Percentiles rank a stretch among this genome's conserved stretches.
Conservation (phyloP, 768 basidiomycete species). For the Lactarius sanguifluus region DNA sequence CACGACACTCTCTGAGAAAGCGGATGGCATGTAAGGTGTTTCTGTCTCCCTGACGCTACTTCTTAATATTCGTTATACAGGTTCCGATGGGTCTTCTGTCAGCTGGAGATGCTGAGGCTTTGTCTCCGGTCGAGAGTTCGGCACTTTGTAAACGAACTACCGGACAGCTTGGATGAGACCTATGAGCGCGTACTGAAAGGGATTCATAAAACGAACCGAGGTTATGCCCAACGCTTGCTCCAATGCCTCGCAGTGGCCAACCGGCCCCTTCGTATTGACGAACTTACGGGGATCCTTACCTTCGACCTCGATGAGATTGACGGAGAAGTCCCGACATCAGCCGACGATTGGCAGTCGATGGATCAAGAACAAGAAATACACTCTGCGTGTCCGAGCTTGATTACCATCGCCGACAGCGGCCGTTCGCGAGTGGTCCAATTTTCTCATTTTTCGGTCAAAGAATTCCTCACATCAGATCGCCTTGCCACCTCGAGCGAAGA, state of each 20-base stretch:
- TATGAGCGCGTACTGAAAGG: not conserved
- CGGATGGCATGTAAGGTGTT: not conserved
- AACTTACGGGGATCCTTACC: not conserved
- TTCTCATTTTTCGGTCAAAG: not conserved
- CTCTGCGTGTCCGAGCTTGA: not conserved
- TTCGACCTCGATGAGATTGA: not conserved
- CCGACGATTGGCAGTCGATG: not conserved
- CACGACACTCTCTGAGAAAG: not conserved
- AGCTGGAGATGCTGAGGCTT: not conserved
- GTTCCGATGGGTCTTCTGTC: slow-evolving; percentile 1
- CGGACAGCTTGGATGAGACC: not conserved
- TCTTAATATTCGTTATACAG: not conserved
- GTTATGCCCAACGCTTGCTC: not conserved
- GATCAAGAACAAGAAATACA: not conserved
- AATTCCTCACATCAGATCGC: not conserved
- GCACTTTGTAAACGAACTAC: not conserved
- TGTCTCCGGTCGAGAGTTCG: not conserved
- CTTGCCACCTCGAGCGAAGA: not conserved
- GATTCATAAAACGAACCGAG: not conserved
- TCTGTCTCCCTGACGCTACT: not conserved
- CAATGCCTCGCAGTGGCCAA: not conserved
- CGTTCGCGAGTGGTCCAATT: not conserved
- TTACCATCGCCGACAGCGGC: not conserved
- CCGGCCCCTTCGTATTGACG: not conserved
- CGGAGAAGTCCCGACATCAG: not conserved